Percentiles rank a stretch among this genome's conserved stretches.
Evolutionary conservation across 129 eudicot species (phyloP).

Genomic region (Solidago caesia): DNA sequence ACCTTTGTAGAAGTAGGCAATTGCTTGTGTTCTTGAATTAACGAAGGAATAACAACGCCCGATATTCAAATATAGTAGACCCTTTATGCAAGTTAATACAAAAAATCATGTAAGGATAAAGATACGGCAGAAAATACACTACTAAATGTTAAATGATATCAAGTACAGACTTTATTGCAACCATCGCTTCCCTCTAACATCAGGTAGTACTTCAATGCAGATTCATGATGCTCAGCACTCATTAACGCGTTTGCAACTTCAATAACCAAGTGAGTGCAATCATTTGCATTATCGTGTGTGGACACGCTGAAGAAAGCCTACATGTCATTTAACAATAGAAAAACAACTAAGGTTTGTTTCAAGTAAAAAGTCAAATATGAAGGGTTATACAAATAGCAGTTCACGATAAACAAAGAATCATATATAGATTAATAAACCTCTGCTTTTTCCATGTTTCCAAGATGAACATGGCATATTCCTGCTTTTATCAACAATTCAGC

Average conservation of each 20-base stretch:
- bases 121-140: conserved; percentile 4
- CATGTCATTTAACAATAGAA: conserved; percentile 29
- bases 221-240: conserved; percentile 50
- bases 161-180: conserved; percentile 45
- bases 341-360: conserved; percentile 1
- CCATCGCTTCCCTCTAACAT: conserved; percentile 50
- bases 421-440: conserved; percentile 49
- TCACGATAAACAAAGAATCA: conserved; percentile 10
- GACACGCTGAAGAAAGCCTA: conserved; percentile 62
- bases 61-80: conserved; percentile 50
- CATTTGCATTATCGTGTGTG: conserved; percentile 40
- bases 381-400: not conserved
- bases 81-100: conserved; percentile 40
- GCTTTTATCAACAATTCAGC: conserved; percentile 53
- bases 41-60: conserved; percentile 58
- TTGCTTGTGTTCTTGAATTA: conserved; percentile 45
- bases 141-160: not conserved
- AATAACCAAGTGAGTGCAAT: conserved; percentile 42
- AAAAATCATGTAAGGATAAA: not conserved
- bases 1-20: conserved; percentile 70
- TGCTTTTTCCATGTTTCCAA: conserved; percentile 71
- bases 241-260: conserved; percentile 65
- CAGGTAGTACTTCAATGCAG: conserved; percentile 77
- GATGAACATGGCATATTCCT: conserved; percentile 86
- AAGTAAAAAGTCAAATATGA: conserved; percentile 5